These are phyloP conservation scores for Ajuga chamaepitys DNA, from an alignment of 257 asterid genomes.

Conservation along the genomic window DNA sequence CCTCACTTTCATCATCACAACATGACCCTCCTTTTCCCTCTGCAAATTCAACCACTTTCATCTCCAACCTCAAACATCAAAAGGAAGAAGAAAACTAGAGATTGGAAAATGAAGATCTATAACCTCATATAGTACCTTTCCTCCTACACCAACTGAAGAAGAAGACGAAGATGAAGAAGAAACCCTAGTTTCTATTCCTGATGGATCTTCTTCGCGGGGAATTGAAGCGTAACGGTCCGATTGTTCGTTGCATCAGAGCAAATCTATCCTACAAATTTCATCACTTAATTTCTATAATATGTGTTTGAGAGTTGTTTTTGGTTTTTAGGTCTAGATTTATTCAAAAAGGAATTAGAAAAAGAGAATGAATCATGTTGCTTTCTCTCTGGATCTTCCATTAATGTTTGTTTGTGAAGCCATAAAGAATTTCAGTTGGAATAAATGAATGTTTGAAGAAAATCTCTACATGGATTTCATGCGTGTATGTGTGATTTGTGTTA, in stretches of 20 bases:
- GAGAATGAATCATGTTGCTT: too few relatives aligned
- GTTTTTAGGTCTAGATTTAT: too few relatives aligned
- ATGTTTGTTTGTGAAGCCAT: too few relatives aligned
- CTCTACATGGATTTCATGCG: too few relatives aligned
- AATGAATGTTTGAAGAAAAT: too few relatives aligned
- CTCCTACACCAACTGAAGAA: neutral
- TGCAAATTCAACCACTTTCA: slow-evolving; percentile 15
- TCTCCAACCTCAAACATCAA: slow-evolving; percentile 19
- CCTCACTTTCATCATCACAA: slow-evolving; percentile 52
- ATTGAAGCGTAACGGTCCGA: slow-evolving; percentile 77
- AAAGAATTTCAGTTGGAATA: too few relatives aligned
- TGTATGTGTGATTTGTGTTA: too few relatives aligned
- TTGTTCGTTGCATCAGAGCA: slow-evolving; percentile 17
- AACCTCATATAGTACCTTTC: slow-evolving; percentile 10
- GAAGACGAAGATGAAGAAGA: slow-evolving; percentile 22
- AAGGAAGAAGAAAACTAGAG: slow-evolving; percentile 23
- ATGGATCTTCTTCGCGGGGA: slow-evolving; percentile 34
- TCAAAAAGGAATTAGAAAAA: too few relatives aligned
- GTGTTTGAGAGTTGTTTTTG: neutral
- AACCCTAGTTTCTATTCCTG: slow-evolving; percentile 37
- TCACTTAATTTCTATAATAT: neutral
- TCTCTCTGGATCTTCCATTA: too few relatives aligned
- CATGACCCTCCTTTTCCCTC: slow-evolving; percentile 28
- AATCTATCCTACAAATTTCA: neutral
- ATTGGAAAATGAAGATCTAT: slow-evolving; percentile 16